Percentiles rank a stretch among this genome's conserved stretches.
Conservation (phyloP, 2,329 filamentous ascomycete genomes). For the Ophiocordyceps australis region DNA sequence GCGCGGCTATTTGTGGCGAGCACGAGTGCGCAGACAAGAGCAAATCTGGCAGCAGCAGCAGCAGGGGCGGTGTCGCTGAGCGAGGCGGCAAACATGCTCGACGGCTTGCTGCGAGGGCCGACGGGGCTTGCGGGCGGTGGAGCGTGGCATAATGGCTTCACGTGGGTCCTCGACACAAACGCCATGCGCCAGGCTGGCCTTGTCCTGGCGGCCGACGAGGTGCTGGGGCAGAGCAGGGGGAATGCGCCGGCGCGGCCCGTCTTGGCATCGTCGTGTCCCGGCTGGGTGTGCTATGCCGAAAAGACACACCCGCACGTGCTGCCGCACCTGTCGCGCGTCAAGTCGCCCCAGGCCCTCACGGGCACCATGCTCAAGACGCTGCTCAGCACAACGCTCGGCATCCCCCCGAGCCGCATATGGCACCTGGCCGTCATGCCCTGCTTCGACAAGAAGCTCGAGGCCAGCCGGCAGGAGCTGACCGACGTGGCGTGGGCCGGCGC, state of each 20-base stretch:
- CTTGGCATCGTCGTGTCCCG: constrained; percentile 80
- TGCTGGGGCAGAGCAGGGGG: constrained; percentile 19
- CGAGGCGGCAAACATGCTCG: constrained; percentile 66
- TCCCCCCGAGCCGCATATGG: constrained; percentile 72
- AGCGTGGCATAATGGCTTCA: constrained; percentile 56
- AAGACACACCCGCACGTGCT: constrained; percentile 93
- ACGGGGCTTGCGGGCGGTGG: constrained; percentile 54
- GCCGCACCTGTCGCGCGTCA: constrained; percentile 76
- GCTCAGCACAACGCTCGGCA: constrained; percentile 51
- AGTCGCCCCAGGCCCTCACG: constrained; percentile 83
- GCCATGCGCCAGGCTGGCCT: constrained; percentile 64
- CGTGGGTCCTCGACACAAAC: constrained; percentile 85
- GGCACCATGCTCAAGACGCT: constrained; percentile 83
- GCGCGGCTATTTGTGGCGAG: constrained; percentile 77
- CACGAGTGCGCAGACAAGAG: constrained; percentile 78
- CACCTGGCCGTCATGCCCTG: constrained; percentile 95
- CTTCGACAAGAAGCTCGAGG: constrained; percentile 97
- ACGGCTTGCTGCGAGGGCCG: constrained; percentile 53
- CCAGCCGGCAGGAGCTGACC: constrained; percentile 81
- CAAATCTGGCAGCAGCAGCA: constrained; percentile 74
- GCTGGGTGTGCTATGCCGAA: constrained; percentile 97
- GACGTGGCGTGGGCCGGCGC: constrained; percentile 51
- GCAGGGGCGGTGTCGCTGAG: constrained; percentile 50
- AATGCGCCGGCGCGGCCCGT: constrained; percentile 32
- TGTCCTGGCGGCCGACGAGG: constrained; percentile 62